These are phyloP conservation scores for Aphanomyces euteiches DNA, from an alignment of 352 stramenopile genomes.

Conservation along the genomic window DNA sequence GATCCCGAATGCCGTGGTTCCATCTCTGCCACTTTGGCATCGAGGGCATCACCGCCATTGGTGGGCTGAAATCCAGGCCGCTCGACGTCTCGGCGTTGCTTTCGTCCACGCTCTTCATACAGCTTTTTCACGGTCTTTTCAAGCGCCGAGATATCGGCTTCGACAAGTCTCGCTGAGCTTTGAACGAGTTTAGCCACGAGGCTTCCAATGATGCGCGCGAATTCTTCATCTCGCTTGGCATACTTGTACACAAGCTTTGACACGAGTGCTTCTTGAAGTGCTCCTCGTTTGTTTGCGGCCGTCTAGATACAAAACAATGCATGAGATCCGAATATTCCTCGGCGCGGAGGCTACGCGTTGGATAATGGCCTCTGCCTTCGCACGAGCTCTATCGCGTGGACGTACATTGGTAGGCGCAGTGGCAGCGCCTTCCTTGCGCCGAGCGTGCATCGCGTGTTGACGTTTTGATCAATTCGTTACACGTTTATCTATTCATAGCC, in stretches of 20 bases:
- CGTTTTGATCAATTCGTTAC: too few species aligned
- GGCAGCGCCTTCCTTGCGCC: constrained; percentile 25
- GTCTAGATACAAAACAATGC: constrained; percentile 41
- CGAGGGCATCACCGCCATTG: constrained; percentile 21
- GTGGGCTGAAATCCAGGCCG: constrained; percentile 15
- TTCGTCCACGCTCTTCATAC: constrained; percentile 46
- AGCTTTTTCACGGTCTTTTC: constrained; percentile 64
- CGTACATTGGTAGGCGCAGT: constrained; percentile 18
- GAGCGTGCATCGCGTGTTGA: constrained; percentile 12
- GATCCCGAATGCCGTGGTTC: background rate
- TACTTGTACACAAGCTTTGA: constrained; percentile 54
- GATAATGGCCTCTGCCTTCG: constrained; percentile 44
- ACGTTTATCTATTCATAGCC: constrained; percentile 3
- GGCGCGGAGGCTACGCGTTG: constrained; percentile 26
- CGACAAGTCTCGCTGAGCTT: constrained; percentile 47
- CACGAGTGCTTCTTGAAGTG: constrained; percentile 48
- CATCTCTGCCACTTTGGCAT: constrained; percentile 30
- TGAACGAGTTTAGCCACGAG: constrained; percentile 57
- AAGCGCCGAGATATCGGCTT: constrained; percentile 58
- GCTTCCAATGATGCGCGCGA: constrained; percentile 50
- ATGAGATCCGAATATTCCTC: background rate
- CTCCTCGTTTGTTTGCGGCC: constrained; percentile 60
- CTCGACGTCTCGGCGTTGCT: constrained; percentile 25
- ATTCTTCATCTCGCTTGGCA: constrained; percentile 49
- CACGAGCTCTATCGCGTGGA: constrained; percentile 19